Percentiles rank a stretch among this genome's conserved stretches.
Conservation (phyloP, 768 basidiomycete genomes). For the Hydnum rufescens region DNA sequence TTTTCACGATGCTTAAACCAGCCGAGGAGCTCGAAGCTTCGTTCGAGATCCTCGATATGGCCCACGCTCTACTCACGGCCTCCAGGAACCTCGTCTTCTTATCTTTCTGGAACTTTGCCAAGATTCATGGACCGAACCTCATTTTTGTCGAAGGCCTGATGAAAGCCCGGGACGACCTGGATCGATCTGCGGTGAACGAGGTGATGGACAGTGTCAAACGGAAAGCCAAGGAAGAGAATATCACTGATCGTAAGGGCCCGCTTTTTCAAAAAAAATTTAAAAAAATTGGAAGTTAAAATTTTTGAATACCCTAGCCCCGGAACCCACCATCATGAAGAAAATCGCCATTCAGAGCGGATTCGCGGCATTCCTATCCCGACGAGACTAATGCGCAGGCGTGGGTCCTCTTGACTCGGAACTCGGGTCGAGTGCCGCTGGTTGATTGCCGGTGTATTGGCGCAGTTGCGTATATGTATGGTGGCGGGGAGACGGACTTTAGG, state of each 20-base stretch:
- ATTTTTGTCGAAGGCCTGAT: constrained; percentile 81
- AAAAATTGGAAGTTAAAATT: constrained; percentile 9
- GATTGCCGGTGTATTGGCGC: no score
- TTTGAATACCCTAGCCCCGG: constrained; percentile 31
- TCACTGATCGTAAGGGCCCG: constrained; percentile 71
- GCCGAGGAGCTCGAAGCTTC: constrained; percentile 59
- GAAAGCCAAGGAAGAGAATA: constrained; percentile 76
- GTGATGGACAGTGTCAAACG: constrained; percentile 87
- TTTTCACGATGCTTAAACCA: constrained; percentile 64
- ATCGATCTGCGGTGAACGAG: constrained; percentile 69
- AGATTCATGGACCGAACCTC: constrained; percentile 81
- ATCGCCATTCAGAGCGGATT: constrained; percentile 56
- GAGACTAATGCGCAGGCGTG: no score
- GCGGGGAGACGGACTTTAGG: no score
- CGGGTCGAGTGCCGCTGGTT: no score
- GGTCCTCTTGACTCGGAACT: no score
- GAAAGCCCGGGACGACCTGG: constrained; percentile 76
- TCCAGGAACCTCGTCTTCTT: constrained; percentile 79
- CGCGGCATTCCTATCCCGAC: constrained; percentile 38
- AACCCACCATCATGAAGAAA: constrained; percentile 85
- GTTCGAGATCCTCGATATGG: constrained; percentile 74
- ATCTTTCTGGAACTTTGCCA: constrained; percentile 87
- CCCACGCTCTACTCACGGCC: constrained; percentile 63
- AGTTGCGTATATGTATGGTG: no score
- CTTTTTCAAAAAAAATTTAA: constrained; percentile 12